Percentiles rank a stretch among this genome's conserved stretches.
phyloP scores from a whole-genome alignment of 305 asterid genomes.

The Petunia hybrid region DNA sequence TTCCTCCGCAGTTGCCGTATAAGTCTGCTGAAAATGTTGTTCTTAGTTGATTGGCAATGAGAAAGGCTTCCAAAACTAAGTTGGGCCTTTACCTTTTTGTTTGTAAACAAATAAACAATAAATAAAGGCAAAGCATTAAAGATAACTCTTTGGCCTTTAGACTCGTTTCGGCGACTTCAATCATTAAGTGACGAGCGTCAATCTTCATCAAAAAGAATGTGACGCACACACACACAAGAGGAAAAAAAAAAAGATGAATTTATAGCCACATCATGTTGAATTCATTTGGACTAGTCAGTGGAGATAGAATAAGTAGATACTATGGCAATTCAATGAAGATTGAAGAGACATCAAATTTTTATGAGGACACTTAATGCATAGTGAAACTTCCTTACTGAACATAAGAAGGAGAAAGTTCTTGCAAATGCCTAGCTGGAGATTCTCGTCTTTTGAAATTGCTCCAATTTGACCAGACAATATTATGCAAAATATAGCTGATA shows the following conservation, averaged over 20 bases:
- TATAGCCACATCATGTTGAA: background rate
- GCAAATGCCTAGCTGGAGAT: background rate
- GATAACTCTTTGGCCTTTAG: too few species aligned
- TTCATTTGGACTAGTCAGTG: background rate
- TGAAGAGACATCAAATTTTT: background rate
- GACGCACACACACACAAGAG: background rate
- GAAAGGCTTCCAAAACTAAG: too few species aligned
- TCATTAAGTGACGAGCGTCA: too few species aligned
- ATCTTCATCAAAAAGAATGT: too few species aligned
- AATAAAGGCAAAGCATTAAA: too few species aligned
- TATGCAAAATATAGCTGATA: background rate
- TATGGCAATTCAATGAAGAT: too few species aligned
- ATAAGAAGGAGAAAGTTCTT: background rate
- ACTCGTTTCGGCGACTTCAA: too few species aligned
- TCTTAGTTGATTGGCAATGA: too few species aligned
- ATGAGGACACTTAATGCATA: background rate
- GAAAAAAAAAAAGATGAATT: too few species aligned
- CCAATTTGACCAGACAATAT: background rate
- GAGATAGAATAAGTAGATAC: background rate
- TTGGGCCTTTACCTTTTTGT: too few species aligned
- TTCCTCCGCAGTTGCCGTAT: background rate
- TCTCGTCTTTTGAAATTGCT: background rate
- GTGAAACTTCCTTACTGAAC: background rate
- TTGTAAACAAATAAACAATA: too few species aligned
- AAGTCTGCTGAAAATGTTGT: too few species aligned